A percentile compares a stretch with the other conserved stretches of the same genome.
phyloP scores from a whole-genome alignment of 225 moss, liverwort and hornwort species.

The Neckera pumila region DNA sequence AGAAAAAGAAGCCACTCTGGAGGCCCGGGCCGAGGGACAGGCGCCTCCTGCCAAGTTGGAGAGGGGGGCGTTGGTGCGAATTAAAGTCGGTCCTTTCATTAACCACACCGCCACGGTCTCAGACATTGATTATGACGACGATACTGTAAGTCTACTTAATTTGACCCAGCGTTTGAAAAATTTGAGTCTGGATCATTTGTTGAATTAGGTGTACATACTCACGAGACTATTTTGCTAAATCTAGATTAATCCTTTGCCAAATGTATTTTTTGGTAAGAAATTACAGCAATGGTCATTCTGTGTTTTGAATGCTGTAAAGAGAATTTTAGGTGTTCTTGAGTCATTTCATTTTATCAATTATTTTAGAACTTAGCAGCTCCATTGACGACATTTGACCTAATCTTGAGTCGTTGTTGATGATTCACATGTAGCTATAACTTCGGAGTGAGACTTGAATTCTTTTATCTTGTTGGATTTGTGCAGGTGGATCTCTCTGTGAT shows the following conservation, averaged over 20 bases:
- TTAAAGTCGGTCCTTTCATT: conserved; percentile 63
- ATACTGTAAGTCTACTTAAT: conserved; percentile 27
- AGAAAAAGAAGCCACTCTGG: conserved; percentile 25
- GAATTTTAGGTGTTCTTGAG: neutral
- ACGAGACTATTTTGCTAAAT: neutral
- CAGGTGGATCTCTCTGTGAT: conserved; percentile 65
- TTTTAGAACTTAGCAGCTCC: neutral
- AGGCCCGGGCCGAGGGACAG: conserved; percentile 5
- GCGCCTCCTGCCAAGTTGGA: conserved; percentile 28
- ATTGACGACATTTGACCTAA: neutral
- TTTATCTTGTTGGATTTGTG: conserved; percentile 1
- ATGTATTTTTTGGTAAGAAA: neutral
- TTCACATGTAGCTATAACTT: neutral
- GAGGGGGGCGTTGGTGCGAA: conserved; percentile 58
- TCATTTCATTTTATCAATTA: neutral
- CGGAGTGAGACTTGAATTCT: neutral
- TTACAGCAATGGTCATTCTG: neutral
- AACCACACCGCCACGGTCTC: conserved; percentile 72
- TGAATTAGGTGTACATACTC: neutral
- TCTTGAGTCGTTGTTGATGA: neutral
- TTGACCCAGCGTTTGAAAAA: neutral
- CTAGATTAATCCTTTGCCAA: neutral
- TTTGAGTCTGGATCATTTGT: neutral
- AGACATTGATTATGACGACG: conserved; percentile 38
- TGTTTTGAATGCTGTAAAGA: neutral